Percentiles rank a stretch among this genome's conserved stretches.
Evolutionary conservation across 1,284 basidiomycete genomes (phyloP).

Genomic region (Apiotrichum porosum): DNA sequence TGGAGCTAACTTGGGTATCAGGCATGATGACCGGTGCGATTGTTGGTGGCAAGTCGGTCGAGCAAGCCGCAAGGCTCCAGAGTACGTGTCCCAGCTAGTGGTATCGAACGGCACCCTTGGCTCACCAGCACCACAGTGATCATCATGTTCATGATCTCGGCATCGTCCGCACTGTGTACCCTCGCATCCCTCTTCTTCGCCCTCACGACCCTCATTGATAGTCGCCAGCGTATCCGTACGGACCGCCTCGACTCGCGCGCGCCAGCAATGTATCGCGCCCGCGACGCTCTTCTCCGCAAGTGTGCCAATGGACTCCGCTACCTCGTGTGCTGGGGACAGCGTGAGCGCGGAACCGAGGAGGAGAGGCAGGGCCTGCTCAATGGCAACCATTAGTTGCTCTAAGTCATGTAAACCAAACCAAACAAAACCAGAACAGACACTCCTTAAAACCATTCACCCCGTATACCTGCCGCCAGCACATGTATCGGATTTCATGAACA

Average conservation of each 20-base stretch:
- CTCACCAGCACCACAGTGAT: conserved; percentile 61
- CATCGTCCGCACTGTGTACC: conserved; percentile 63
- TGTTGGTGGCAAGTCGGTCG: conserved; percentile 72
- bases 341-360: conserved; percentile 11
- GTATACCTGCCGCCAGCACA: no score
- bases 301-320: neutral
- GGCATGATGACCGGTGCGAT: conserved; percentile 88
- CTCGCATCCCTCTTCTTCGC: conserved; percentile 61
- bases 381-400: conserved; percentile 1
- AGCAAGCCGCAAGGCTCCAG: conserved; percentile 75
- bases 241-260: conserved; percentile 59
- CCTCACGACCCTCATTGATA: conserved; percentile 62
- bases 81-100: conserved; percentile 49
- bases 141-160: conserved; percentile 85
- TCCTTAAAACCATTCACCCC: no score
- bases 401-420: no score
- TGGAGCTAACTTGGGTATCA: conserved; percentile 13
- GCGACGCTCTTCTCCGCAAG: conserved; percentile 2
- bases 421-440: no score
- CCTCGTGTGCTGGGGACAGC: conserved; percentile 7
- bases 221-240: conserved; percentile 61
- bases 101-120: no score
- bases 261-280: conserved; percentile 54
- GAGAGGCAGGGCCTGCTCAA: conserved; percentile 13
- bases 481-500: no score